Evolutionary conservation across 129 eudicot genomes (phyloP), one percentile per base, ranked within the genome.

Genomic region (Flaveria bidentis): DNA sequence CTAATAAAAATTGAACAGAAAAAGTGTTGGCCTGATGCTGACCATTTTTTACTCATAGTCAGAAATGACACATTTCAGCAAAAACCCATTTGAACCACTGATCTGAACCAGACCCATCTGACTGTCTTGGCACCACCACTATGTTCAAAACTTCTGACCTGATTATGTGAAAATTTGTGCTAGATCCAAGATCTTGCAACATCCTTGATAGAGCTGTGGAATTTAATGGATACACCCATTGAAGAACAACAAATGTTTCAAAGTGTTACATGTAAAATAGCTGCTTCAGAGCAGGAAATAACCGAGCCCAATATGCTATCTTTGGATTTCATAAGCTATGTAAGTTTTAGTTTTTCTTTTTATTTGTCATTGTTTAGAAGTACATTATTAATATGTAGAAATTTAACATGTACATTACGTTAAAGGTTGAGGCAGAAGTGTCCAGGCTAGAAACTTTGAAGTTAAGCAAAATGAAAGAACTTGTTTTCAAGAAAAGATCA

Each of bases 141-240:
- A 10, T 57, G 1, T 45, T 26, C 63, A 8, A 4, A 77, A 8
- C 8, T 73, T 12, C 69, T 76, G 26, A 51, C 36, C 60, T 39
- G 64, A 22, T 69, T n/a, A 28, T 67, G 69, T 76, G 45, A 76
- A 56, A 9, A 56, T 28, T 7, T 68, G 18, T 45, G 18, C 42
- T 76, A 90, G 96, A 76, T 90, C 16, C 96, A 90, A 90, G 96
- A 90, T 80, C 96, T 90, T 77, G 93, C 86, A 45, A 72, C 96
- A 71, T 85, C 92, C 44, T 52, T 90, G 76, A 76, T 90, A 79
- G 96, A 90, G 82, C 84, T 88, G 4, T 90, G 96, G 96, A 79
- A 88, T 79, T 76, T 90, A 76, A 88, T 90, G 96, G 96, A 90
- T 52, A 90, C 96, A 3, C 93, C 96, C 4, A 49, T 73, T 53